Evolutionary conservation across 495 filamentous ascomycete genomes (phyloP).

Genomic region (Penicillium macrosclerotiorum): DNA sequence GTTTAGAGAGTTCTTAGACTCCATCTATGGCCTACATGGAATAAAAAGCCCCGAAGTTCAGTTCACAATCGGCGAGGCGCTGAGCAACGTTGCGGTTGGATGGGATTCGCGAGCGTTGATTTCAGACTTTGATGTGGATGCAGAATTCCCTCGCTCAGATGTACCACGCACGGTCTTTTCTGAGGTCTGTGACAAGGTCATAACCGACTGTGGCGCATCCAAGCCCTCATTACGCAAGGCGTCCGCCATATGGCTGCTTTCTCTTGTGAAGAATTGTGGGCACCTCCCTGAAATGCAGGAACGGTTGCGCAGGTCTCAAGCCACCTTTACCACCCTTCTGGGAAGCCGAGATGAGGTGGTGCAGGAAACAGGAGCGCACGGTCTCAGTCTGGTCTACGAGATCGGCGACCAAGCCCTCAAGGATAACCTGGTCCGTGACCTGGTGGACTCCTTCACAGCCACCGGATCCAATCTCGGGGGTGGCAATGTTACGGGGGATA

Average conservation of each 20-base stretch:
- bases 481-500: slow-evolving; percentile 80
- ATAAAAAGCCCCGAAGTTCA: slow-evolving; percentile 81
- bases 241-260: slow-evolving; percentile 89
- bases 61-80: slow-evolving; percentile 83
- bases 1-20: slow-evolving; percentile 50
- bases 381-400: slow-evolving; percentile 86
- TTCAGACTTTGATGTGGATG: slow-evolving; percentile 62
- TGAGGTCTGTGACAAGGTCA: slow-evolving; percentile 61
- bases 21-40: slow-evolving; percentile 73
- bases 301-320: slow-evolving; percentile 74
- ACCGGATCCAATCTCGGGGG: slow-evolving; percentile 62
- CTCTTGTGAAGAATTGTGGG: slow-evolving; percentile 88
- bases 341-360: slow-evolving; percentile 88
- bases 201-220: slow-evolving; percentile 70
- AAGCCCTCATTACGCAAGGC: slow-evolving; percentile 88
- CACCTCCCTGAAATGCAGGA: slow-evolving; percentile 67
- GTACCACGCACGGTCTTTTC: slow-evolving; percentile 49
- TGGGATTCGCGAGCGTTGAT: slow-evolving; percentile 70
- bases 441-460: slow-evolving; percentile 84
- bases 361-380: slow-evolving; percentile 90
- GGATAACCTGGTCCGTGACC: slow-evolving; percentile 77
- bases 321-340: slow-evolving; percentile 82
- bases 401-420: slow-evolving; percentile 78
- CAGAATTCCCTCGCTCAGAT: slow-evolving; percentile 36
- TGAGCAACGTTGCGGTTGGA: slow-evolving; percentile 70